Base-by-base conservation (phyloP, 805 yeast genomes). In the Candida stauntonica region DNA sequence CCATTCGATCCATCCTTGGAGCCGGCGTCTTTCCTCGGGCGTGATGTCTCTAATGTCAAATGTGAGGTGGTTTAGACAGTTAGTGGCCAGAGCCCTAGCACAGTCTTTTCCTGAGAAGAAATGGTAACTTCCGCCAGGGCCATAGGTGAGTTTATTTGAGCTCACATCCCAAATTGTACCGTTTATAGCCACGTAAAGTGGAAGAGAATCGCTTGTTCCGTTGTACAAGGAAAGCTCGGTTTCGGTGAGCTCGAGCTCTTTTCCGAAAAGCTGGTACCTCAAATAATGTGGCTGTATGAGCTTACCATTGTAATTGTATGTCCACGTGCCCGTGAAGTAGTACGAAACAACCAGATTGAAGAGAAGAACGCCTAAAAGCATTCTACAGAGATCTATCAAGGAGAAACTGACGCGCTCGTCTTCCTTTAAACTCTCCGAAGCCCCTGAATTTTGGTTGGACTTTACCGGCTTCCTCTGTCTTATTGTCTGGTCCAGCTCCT, bases 21-120 rank as follows among this genome's bases (percentile, higher is more conserved):
- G 35, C 39, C 58, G 44, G 38, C 59, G 48, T 15, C 26, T 30
- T 28, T 55, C 60, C 17, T 57, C 58, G 2, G 53, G 48, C 34
- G 66, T 72, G 18, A 77, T 51, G 9, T 78, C 81, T 33, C 81
- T 52, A 26, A 75, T 51, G 51, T 77, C 81, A 50, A 70, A 65
- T 0, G 78, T 75, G 46, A 62, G 62, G 46, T 76, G 77, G 33
- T 72, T 75, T 13, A 78, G 68, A 47, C 81, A 77, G 5, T 81
- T 82, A 1, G 80, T 77, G 3, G 73, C 76, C 40, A 69, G 71
- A n/a, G 77, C 75, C 29, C 82, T 56, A 2, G 81, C 73, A 35
- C 67, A 61, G 53, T 78, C 85, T 35, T 53, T 61, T 0, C 84
- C 85, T 14, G 73, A 67, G 48, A 78, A 66, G 24, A 63, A 55